These are phyloP conservation scores for Calonectria crousiana DNA, from an alignment of 2,329 filamentous ascomycete genomes.

Conservation along the genomic window DNA sequence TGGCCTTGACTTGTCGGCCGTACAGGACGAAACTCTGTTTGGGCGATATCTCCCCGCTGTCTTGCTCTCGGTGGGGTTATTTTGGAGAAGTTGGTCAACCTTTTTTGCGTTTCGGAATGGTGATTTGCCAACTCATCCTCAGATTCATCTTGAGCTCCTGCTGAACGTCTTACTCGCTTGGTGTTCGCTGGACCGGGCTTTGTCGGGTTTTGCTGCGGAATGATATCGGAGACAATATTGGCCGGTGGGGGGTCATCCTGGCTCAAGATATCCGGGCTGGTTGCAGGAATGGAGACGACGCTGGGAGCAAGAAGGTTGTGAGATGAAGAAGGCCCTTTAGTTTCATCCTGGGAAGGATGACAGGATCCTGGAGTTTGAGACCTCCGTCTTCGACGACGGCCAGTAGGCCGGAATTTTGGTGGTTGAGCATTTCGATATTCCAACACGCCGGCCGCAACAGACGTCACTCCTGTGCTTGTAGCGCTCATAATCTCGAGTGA, in stretches of 20 bases:
- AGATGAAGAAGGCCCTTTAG: neutral
- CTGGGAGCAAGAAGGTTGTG: slow-evolving; percentile 1
- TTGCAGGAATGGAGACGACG: neutral
- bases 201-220: slow-evolving; percentile 13
- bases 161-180: slow-evolving; percentile 29
- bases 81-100: slow-evolving; percentile 29
- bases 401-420: slow-evolving; percentile 1
- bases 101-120: slow-evolving; percentile 19
- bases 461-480: slow-evolving; percentile 27
- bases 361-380: neutral
- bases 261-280: slow-evolving; percentile 43
- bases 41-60: slow-evolving; percentile 45
- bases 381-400: slow-evolving; percentile 24
- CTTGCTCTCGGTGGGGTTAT: neutral
- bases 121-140: slow-evolving; percentile 47
- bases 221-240: slow-evolving; percentile 41
- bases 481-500: slow-evolving; percentile 33
- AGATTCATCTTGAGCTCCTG: slow-evolving; percentile 21
- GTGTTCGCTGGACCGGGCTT: neutral
- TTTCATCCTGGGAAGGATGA: slow-evolving; percentile 7
- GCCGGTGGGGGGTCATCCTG: slow-evolving; percentile 33
- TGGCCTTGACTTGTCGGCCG: neutral
- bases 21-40: slow-evolving; percentile 33
- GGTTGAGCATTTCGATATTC: slow-evolving; percentile 40
- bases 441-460: slow-evolving; percentile 17